Percentiles rank a stretch among this genome's conserved stretches.
These are phyloP conservation scores for Plectosphaerella sp. DNA, from an alignment of 2,329 filamentous ascomycete genomes.

Conservation along the genomic window DNA sequence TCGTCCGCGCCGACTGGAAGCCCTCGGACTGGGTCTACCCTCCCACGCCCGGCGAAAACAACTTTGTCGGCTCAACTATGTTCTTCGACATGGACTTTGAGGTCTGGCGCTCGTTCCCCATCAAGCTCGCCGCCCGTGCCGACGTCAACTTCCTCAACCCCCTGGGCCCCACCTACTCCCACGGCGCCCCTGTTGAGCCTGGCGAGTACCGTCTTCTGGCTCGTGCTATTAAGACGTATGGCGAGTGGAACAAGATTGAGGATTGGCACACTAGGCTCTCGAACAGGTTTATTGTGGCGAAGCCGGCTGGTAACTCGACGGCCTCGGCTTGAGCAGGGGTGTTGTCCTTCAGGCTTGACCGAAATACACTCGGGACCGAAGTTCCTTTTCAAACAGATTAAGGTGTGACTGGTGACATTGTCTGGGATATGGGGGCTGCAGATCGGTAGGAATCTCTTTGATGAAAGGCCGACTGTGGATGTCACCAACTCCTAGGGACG, in stretches of 20 bases:
- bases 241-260: slow-evolving; percentile 10
- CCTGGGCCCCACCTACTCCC: slow-evolving; percentile 5
- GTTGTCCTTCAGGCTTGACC: background rate
- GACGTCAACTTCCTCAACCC: background rate
- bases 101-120: slow-evolving; percentile 1
- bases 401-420: too few relatives aligned
- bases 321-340: background rate
- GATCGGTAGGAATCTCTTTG: too few relatives aligned
- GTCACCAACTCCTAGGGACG: too few relatives aligned
- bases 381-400: too few relatives aligned
- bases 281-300: background rate
- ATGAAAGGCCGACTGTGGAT: too few relatives aligned
- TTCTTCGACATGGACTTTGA: background rate
- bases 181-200: slow-evolving; percentile 7
- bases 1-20: slow-evolving; percentile 2
- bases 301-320: background rate
- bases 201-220: slow-evolving; percentile 14
- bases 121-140: slow-evolving; percentile 2
- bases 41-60: slow-evolving; percentile 3
- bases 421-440: too few relatives aligned
- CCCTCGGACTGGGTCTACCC: slow-evolving; percentile 10
- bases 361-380: too few relatives aligned
- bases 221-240: slow-evolving; percentile 13
- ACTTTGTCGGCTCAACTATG: slow-evolving; percentile 4
- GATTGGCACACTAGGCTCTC: slow-evolving; percentile 15